Percentiles rank a stretch among this genome's conserved stretches.
Conservation (phyloP, 257 asterid species). For the Petunia secreta region DNA sequence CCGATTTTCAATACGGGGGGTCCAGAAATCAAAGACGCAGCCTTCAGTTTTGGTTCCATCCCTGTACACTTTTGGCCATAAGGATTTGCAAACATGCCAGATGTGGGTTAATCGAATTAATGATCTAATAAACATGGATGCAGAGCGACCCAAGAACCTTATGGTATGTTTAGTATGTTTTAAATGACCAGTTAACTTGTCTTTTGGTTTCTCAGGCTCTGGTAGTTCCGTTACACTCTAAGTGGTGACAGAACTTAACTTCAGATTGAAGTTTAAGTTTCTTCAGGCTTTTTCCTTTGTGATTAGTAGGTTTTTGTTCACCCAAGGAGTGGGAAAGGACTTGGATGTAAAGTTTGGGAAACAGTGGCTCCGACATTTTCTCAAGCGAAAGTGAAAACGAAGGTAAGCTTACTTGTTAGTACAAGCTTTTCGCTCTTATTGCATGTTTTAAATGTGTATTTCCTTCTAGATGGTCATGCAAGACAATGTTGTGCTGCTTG, state of each 20-base stretch:
- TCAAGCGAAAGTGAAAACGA: conserved; percentile 80
- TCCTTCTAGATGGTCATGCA: not conserved
- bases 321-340: conserved; percentile 93
- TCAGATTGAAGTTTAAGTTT: conserved; percentile 28
- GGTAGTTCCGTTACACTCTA: not conserved
- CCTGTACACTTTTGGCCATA: conserved; percentile 74
- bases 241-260: conserved; percentile 32
- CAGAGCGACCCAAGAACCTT: conserved; percentile 76
- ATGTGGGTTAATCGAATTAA: conserved; percentile 68
- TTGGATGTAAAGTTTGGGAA: conserved; percentile 85
- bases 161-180: conserved; percentile 60
- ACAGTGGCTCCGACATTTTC: conserved; percentile 82
- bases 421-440: not conserved
- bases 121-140: conserved; percentile 48
- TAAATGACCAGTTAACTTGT: not conserved
- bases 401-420: conserved; percentile 49
- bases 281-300: conserved; percentile 33
- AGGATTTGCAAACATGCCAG: conserved; percentile 61
- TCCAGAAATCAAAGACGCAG: conserved; percentile 62
- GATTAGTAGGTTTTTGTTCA: conserved; percentile 82
- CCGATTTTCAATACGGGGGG: conserved; percentile 69
- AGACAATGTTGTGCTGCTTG: not conserved
- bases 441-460: not conserved
- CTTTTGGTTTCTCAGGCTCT: not conserved
- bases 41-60: conserved; percentile 64